Percentiles rank a stretch among this genome's conserved stretches.
These are phyloP conservation scores for Claviceps cyperi DNA, from an alignment of 2,329 filamentous ascomycete genomes.

Conservation along the genomic window DNA sequence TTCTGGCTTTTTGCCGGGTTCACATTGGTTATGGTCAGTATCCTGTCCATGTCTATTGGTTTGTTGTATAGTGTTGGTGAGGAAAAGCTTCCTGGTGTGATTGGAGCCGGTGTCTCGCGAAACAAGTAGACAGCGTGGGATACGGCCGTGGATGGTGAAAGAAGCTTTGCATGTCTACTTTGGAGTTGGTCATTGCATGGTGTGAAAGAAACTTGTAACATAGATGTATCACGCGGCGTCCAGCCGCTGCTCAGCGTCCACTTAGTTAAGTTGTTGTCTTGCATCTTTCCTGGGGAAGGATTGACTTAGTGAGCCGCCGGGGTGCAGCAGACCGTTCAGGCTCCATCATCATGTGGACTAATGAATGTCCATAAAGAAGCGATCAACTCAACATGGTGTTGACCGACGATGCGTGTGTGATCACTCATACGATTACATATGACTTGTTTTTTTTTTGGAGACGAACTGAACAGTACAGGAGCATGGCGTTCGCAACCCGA, in stretches of 20 bases:
- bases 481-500: not conserved
- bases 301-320: not conserved
- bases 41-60: slow-evolving; percentile 57
- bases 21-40: slow-evolving; percentile 51
- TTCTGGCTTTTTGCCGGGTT: slow-evolving; percentile 81
- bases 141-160: not conserved
- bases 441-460: not conserved
- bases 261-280: not conserved
- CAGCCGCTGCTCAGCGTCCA: slow-evolving; percentile 1
- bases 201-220: slow-evolving; percentile 3
- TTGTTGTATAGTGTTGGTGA: slow-evolving; percentile 73
- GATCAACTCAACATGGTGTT: no score
- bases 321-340: not conserved
- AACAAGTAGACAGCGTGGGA: slow-evolving; percentile 33
- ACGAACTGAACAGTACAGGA: not conserved
- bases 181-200: slow-evolving; percentile 2
- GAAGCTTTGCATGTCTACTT: slow-evolving; percentile 7
- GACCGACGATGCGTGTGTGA: no score
- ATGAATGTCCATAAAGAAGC: no score
- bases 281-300: not conserved
- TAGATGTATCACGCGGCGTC: slow-evolving; percentile 6
- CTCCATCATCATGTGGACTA: not conserved
- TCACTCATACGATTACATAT: no score
- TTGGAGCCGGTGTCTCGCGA: slow-evolving; percentile 82
- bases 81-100: slow-evolving; percentile 81